These are phyloP conservation scores for Schizochytrium sp. DNA, from an alignment of 108 stramenopile species.

Conservation along the genomic window DNA sequence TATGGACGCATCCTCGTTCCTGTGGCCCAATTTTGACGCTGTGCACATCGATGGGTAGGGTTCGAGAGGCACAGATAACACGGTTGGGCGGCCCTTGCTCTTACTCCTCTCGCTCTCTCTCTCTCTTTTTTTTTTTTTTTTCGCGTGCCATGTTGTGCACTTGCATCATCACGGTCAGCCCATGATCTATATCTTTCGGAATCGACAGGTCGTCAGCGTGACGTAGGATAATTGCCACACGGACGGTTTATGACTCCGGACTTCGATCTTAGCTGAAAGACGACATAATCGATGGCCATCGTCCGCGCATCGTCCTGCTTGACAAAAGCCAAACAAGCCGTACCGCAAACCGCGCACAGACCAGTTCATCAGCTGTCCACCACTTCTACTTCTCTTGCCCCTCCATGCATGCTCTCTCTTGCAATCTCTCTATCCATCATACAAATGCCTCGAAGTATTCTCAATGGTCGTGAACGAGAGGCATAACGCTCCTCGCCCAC, in stretches of 20 bases:
- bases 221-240: not conserved
- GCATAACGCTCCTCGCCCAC: not conserved
- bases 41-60: not conserved
- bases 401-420: not conserved
- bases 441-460: slow-evolving; percentile 19
- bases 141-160: not conserved
- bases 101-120: not conserved
- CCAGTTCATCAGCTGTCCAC: not conserved
- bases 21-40: slow-evolving; percentile 20
- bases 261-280: not conserved
- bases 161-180: too few species aligned
- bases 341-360: not conserved
- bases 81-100: not conserved
- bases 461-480: not conserved
- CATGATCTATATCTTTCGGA: not conserved
- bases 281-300: not conserved
- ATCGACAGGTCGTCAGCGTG: not conserved
- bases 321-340: not conserved
- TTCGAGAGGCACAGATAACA: not conserved
- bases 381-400: not conserved
- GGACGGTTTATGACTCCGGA: not conserved
- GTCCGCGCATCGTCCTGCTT: not conserved
- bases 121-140: not conserved
- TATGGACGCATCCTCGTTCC: not conserved
- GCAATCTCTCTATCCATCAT: not conserved